Evolutionary conservation across 768 basidiomycete genomes (phyloP).

Genomic region (Candolleomyces efflorescens): DNA sequence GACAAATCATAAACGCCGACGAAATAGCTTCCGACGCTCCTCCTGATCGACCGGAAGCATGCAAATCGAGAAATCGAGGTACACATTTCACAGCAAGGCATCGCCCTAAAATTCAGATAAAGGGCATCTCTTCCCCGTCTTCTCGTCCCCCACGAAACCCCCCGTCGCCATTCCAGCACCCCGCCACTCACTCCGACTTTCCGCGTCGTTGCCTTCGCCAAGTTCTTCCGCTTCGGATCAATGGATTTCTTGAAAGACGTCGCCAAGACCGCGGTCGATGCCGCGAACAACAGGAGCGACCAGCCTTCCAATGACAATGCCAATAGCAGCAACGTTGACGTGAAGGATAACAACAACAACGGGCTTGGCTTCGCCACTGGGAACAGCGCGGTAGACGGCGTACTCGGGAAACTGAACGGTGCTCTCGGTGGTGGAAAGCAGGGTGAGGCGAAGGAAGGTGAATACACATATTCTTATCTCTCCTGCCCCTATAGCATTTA

Average conservation of each 20-base stretch:
- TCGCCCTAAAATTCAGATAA: not conserved
- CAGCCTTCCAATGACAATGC: conserved; percentile 1
- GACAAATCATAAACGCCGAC: too few relatives aligned
- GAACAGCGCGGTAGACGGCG: not conserved
- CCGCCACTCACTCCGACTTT: not conserved
- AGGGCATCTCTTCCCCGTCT: not conserved
- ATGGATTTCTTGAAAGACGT: conserved; percentile 15
- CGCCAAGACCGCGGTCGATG: not conserved
- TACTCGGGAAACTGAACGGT: conserved; percentile 7
- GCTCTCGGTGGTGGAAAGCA: conserved; percentile 16
- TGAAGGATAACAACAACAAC: conserved; percentile 2
- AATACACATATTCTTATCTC: too few relatives aligned
- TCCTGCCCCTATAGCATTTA: too few relatives aligned
- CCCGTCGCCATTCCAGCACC: too few relatives aligned
- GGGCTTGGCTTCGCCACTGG: not conserved
- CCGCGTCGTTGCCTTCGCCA: not conserved
- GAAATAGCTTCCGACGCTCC: too few relatives aligned
- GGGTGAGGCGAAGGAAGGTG: conserved; percentile 13
- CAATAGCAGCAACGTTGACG: too few relatives aligned
- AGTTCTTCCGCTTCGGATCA: not conserved
- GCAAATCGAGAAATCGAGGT: too few relatives aligned
- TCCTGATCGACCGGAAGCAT: too few relatives aligned
- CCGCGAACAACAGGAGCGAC: not conserved
- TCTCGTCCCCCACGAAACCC: too few relatives aligned
- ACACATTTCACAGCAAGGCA: too few relatives aligned